Percentiles rank a stretch among this genome's conserved stretches.
Conservation (phyloP, 768 basidiomycete genomes). For the Pleurotus pulmonarius region DNA sequence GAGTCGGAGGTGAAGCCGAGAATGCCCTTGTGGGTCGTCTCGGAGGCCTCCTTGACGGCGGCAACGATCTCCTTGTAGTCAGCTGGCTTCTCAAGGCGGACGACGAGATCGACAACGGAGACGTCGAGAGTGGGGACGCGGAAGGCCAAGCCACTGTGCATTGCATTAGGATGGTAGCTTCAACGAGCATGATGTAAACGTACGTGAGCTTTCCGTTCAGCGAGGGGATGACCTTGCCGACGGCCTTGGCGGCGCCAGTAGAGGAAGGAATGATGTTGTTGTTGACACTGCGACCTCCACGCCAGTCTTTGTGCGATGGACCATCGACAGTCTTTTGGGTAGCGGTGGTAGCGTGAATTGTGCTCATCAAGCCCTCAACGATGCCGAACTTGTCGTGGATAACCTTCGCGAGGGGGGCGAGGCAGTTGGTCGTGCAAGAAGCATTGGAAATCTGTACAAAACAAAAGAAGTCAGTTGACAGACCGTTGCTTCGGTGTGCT, state of each 20-base stretch:
- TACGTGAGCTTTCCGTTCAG: conserved; percentile 98
- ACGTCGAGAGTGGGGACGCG: conserved; percentile 96
- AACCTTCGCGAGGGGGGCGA: conserved; percentile 98
- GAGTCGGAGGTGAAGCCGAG: conserved; percentile 90
- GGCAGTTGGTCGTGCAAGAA: conserved; percentile 99
- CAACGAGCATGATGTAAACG: conserved; percentile 21
- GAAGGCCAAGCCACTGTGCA: conserved; percentile 83
- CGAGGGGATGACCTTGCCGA: conserved; percentile 96
- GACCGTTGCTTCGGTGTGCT: no score
- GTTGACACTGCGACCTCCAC: conserved; percentile 91
- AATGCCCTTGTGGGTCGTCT: conserved; percentile 67
- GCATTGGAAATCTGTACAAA: conserved; percentile 99
- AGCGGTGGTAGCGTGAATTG: conserved; percentile 94
- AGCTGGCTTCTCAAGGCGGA: conserved; percentile 82
- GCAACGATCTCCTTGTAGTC: conserved; percentile 90
- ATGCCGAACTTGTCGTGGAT: conserved; percentile 97
- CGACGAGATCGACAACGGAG: conserved; percentile 97
- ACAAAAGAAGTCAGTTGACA: no score
- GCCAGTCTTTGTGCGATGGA: conserved; percentile 95
- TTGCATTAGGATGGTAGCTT: background rate
- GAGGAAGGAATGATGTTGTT: conserved; percentile 99
- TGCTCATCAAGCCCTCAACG: conserved; percentile 97
- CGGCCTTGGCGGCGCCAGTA: conserved; percentile 98
- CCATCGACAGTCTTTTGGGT: conserved; percentile 96
- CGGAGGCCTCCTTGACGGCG: conserved; percentile 75